Conservation (phyloP, 768 basidiomycete genomes). For the Suillus subaureus region DNA sequence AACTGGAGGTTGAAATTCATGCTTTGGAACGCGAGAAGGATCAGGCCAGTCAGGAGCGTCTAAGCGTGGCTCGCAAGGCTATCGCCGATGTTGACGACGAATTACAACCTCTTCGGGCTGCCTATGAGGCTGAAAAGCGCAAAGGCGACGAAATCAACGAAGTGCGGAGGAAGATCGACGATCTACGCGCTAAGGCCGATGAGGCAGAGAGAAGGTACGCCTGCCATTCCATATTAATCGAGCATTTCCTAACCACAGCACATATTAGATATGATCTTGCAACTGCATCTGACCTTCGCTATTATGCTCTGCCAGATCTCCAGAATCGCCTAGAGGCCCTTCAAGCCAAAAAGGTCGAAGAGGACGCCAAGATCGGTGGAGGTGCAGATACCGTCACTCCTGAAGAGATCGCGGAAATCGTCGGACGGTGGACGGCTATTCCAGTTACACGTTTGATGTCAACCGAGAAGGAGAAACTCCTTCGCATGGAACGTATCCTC, state of each 20-base stretch:
- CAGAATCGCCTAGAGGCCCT: constrained; percentile 70
- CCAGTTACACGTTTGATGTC: constrained; percentile 86
- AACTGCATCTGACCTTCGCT: constrained; percentile 85
- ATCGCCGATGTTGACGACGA: constrained; percentile 86
- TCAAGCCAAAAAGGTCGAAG: constrained; percentile 73
- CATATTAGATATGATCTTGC: constrained; percentile 61
- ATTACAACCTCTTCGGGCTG: constrained; percentile 77
- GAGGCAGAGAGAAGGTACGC: constrained; percentile 86
- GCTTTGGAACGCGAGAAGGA: constrained; percentile 94
- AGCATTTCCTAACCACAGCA: constrained; percentile 18
- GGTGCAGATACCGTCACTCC: constrained; percentile 76
- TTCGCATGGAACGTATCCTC: constrained; percentile 85
- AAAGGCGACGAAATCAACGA: constrained; percentile 79
- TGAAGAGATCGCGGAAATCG: constrained; percentile 93
- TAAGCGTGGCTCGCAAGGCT: constrained; percentile 70
- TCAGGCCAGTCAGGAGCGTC: constrained; percentile 80
- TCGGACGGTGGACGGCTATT: constrained; percentile 90
- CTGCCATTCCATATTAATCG: not conserved
- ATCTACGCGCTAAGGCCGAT: constrained; percentile 87
- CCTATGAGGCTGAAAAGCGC: constrained; percentile 86
- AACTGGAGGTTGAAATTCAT: constrained; percentile 93
- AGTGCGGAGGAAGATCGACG: constrained; percentile 82
- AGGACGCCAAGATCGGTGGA: constrained; percentile 53
- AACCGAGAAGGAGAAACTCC: constrained; percentile 88
- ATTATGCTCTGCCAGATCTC: constrained; percentile 90